Evolutionary conservation across 2,329 filamentous ascomycete genomes (phyloP), one percentile per base, ranked within the genome.

Genomic region (Talaromyces verruculosus): DNA sequence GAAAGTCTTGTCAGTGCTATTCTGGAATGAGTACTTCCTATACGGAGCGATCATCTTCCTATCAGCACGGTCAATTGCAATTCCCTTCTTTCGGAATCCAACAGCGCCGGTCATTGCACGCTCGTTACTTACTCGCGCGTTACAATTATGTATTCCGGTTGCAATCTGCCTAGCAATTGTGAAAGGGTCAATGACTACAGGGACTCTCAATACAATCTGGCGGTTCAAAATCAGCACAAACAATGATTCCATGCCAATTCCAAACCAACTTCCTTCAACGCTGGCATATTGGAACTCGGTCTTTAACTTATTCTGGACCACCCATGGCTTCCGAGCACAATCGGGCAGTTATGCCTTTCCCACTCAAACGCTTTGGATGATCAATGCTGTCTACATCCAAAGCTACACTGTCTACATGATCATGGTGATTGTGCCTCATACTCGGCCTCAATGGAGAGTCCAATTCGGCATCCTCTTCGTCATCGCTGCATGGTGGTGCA

Each of bases 371-470:
- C 70, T 83, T n/a, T 83, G 81, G 80, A 77, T 77, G 10, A 69
- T 82, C 35, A 79, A 75, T 5, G 74, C 79, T n/a, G 74, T 83
- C 17, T 83, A 80, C 69, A 74, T 77, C 62, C 81, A 83, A 67
- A 79, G 77, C 68, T 82, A 81, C 70, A 84, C 82, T 0, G 75
- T 82, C 8, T 84, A 82, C 69, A 81, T 82, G 72, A 74, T 79
- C 4, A 82, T 82, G 80, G 71, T 82, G 64, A 81, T 81, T 62
- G 74, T 82, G 10, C 82, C 80, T 3, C 80, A 76, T 70, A 81
- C 79, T 1, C 74, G 80, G 8, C 19, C 13, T 67, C 19, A 19
- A 37, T 66, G 65, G 65, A 37, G 80, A 45, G 70, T 80, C 3
- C 76, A 78, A 65, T 77, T 75, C 2, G 70, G 78, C 30, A 59